These are phyloP conservation scores for Cyclotella baltica DNA, from an alignment of 108 stramenopile species.

Conservation along the genomic window DNA sequence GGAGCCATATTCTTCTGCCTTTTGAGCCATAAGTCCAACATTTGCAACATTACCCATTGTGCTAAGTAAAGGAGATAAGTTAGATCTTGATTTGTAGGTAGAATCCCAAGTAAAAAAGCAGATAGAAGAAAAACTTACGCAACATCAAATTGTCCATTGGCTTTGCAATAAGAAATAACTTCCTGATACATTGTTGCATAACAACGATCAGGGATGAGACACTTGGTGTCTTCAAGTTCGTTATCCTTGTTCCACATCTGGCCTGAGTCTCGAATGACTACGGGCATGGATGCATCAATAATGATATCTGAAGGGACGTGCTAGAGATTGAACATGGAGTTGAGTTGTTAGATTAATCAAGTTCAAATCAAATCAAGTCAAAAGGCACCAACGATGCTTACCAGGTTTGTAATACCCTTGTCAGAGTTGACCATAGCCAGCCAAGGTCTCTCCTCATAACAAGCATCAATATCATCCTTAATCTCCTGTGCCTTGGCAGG, in stretches of 20 bases:
- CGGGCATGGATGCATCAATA: constrained; percentile 95
- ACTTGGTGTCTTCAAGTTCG: constrained; percentile 93
- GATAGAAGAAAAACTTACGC: constrained; percentile 33
- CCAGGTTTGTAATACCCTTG: constrained; percentile 93
- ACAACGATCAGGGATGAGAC: constrained; percentile 90
- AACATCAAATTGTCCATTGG: constrained; percentile 91
- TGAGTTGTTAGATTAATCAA: not conserved
- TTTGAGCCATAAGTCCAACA: constrained; percentile 94
- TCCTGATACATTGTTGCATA: constrained; percentile 95
- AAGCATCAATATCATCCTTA: constrained; percentile 80
- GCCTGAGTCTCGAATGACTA: constrained; percentile 90
- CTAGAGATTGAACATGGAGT: not conserved
- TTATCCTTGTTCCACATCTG: constrained; percentile 94
- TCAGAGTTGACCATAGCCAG: constrained; percentile 94
- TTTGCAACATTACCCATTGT: constrained; percentile 87
- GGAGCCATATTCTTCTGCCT: constrained; percentile 95
- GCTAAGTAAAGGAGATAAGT: not conserved
- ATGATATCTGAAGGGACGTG: constrained; percentile 80
- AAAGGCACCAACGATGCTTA: not conserved
- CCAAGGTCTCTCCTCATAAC: constrained; percentile 88
- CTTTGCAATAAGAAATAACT: constrained; percentile 86
- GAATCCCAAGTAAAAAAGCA: not conserved
- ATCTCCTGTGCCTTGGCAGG: constrained; percentile 69
- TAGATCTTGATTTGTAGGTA: not conserved
- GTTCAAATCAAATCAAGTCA: not conserved